Percentiles rank a stretch among this genome's conserved stretches.
These are phyloP conservation scores for Skeletonema marinoi DNA, from an alignment of 108 stramenopile genomes.

Conservation along the genomic window DNA sequence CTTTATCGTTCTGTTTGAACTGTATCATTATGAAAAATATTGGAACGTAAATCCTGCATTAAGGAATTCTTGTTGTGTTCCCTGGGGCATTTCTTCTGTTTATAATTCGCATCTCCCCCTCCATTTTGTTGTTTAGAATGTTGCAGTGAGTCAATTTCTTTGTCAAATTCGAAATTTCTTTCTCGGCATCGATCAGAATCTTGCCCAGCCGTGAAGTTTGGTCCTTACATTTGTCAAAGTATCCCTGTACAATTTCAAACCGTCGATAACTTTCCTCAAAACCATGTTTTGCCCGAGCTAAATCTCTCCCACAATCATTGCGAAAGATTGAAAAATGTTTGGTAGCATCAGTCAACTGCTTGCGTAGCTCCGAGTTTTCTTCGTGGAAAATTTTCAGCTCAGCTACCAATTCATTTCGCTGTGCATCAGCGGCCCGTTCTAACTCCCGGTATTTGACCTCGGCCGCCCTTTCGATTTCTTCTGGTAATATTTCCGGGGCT, in stretches of 20 bases:
- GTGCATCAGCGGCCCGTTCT: background rate
- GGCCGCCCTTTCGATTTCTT: background rate
- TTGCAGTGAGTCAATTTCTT: background rate
- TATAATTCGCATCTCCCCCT: background rate
- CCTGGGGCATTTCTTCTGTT: no score
- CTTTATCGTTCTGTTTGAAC: no score
- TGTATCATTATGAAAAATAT: background rate
- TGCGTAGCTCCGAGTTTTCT: background rate
- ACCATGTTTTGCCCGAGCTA: background rate
- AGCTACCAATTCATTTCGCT: background rate
- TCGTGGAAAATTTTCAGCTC: background rate
- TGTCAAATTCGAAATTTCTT: background rate
- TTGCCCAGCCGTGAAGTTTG: background rate
- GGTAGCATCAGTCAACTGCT: background rate
- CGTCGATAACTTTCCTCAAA: constrained; percentile 1
- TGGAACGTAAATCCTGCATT: background rate
- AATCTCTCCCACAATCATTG: background rate
- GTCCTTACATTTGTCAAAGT: background rate
- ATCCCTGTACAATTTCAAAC: background rate
- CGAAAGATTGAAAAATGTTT: background rate
- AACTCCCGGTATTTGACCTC: background rate
- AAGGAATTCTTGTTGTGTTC: no score
- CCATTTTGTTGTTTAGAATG: background rate
- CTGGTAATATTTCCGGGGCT: background rate
- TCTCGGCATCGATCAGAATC: background rate